Base-by-base conservation (phyloP, 176 grass and related monocot species). In the Carex kokanica region DNA sequence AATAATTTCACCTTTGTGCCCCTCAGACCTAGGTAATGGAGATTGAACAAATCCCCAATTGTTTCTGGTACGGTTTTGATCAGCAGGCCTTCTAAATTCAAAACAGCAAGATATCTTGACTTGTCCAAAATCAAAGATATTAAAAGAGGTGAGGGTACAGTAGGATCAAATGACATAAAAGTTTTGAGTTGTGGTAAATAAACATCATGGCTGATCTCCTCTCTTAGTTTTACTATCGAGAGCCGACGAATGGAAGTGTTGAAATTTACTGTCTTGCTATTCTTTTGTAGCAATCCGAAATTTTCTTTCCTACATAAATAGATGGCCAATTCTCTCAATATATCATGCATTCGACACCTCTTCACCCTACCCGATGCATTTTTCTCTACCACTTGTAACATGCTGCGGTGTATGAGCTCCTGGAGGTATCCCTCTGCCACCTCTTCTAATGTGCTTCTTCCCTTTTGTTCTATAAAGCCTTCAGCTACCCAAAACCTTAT, bases 401-500 rank as follows among this genome's bases (percentile, higher is more conserved):
- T 49, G 41, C 88, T 87, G 14, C 83, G 79, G 3, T 31, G 13
- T 13, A 94, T 83, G 29, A 94, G 82, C 58, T 91, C 71, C n/a
- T 70, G 69, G 25, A 91, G 82, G 81, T 89, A 81, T 11, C 56
- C 80, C 25, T 89, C 82, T 0, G 89, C 92, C n/a, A 91, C 84
- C 54, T 94, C 89, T 83, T 94, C 92, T 49, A 60, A 40, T 15
- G 84, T 85, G 45, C 60, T 85, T 1, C 29, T 23, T 25, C 75
- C 78, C 13, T 20, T 86, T 25, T 59, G 34, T 57, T 69, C 40
- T 17, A 45, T 86, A 47, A 94, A 87, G 9, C 89, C 88, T 62
- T 94, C 89, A 3, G 88, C 89, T 45, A 94, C 78, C 91, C 86
- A 94, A 69, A 89, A 31, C 78, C 91, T 81, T 10, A 94, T 78